Conservation (phyloP, 2,329 filamentous ascomycete species). For the Macroventuria anomochaeta region DNA sequence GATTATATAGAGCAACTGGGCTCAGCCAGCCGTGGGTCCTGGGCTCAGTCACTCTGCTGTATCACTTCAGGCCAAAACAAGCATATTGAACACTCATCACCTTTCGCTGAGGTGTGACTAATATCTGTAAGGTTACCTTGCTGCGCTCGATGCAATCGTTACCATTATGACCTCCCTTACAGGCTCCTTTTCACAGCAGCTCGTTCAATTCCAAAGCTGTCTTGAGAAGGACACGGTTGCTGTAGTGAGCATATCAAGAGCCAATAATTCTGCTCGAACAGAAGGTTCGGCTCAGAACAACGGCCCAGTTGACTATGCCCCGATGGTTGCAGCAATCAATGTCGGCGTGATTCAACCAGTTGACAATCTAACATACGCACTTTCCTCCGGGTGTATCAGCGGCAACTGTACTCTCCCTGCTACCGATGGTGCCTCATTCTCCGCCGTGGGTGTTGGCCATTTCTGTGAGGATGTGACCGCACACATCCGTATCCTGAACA, state of each 20-base stretch:
- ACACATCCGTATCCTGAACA: too few relatives aligned
- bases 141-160: constrained; percentile 11
- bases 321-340: background rate
- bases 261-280: background rate
- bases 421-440: background rate
- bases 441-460: background rate
- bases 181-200: constrained; percentile 17
- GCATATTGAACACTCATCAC: too few relatives aligned
- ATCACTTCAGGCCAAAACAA: too few relatives aligned
- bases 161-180: constrained; percentile 13
- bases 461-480: too few relatives aligned
- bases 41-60: too few relatives aligned
- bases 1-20: too few relatives aligned
- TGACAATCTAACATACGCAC: background rate
- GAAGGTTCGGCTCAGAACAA: background rate
- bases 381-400: background rate
- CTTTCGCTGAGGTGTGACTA: too few relatives aligned
- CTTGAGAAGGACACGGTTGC: constrained; percentile 1
- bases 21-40: too few relatives aligned
- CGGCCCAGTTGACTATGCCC: background rate
- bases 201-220: constrained; percentile 14
- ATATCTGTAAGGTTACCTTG: constrained; percentile 17
- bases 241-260: constrained; percentile 1
- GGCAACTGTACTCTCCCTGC: background rate
- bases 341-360: background rate